Conservation (phyloP, 177 flowering plant genomes). For the Tripterygium wilfordii region DNA sequence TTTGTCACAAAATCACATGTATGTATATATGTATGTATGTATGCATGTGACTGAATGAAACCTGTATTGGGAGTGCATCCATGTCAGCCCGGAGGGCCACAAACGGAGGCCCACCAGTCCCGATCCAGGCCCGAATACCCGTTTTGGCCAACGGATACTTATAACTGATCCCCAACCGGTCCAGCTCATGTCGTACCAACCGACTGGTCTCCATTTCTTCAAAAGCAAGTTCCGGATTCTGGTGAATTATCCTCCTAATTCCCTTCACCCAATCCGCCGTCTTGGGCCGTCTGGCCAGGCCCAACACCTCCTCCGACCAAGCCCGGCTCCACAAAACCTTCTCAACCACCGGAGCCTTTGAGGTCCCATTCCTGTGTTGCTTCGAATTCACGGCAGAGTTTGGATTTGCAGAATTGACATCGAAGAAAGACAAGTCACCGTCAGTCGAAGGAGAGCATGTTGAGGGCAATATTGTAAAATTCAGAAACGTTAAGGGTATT, state of each 20-base stretch:
- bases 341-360: not conserved
- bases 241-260: conserved; percentile 58
- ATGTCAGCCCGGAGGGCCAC: conserved; percentile 65
- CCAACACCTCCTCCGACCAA: conserved; percentile 29
- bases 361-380: not conserved
- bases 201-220: conserved; percentile 63
- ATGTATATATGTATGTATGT: conserved; percentile 16
- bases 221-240: conserved; percentile 68
- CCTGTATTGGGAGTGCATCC: conserved; percentile 80
- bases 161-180: conserved; percentile 54
- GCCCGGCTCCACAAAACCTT: conserved; percentile 15
- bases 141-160: conserved; percentile 62
- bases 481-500: not conserved
- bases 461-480: not conserved
- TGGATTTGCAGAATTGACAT: not conserved
- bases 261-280: conserved; percentile 51
- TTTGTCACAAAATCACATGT: no score
- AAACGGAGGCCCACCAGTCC: conserved; percentile 44
- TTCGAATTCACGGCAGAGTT: no score
- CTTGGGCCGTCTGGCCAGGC: conserved; percentile 32
- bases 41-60: conserved; percentile 6
- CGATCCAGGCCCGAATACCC: conserved; percentile 55
- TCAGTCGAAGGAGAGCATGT: not conserved
- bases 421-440: not conserved
- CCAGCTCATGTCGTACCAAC: conserved; percentile 58